These are phyloP conservation scores for Neocallimastix lanati DNA, from an alignment of 192 early-diverging fungal genomes.

Conservation along the genomic window DNA sequence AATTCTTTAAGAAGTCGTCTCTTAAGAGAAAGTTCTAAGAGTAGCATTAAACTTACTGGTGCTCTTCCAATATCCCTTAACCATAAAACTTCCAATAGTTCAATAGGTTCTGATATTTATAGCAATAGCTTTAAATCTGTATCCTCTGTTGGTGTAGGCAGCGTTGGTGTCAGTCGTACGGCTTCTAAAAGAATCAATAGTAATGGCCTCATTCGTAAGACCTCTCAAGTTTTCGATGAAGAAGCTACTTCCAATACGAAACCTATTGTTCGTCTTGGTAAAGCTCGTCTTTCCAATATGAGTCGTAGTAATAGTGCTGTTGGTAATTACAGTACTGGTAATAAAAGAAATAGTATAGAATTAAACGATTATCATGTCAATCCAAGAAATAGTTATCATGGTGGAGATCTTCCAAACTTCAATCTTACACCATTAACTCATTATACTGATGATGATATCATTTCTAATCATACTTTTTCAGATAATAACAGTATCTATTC, in stretches of 20 bases:
- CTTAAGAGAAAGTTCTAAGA: background rate
- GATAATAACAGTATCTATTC: background rate
- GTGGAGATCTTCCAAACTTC: background rate
- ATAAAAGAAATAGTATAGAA: background rate
- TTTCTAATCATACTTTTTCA: background rate
- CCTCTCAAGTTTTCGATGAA: background rate
- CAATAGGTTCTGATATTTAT: background rate
- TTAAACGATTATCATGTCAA: background rate
- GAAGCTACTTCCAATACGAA: background rate
- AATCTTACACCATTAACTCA: background rate
- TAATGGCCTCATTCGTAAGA: background rate
- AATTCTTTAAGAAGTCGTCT: background rate
- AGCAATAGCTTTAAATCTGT: background rate
- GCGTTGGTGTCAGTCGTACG: background rate
- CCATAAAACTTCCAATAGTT: background rate
- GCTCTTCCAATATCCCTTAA: background rate
- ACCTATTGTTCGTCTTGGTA: background rate
- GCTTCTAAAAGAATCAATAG: background rate
- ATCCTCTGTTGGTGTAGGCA: no score
- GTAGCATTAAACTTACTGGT: background rate
- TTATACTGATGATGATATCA: background rate
- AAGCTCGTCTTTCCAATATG: background rate
- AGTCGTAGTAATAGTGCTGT: background rate
- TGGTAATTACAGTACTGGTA: background rate
- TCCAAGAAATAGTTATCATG: background rate